Base-by-base conservation (phyloP, 192 early-diverging fungal species). In the Entomortierella beljakovae region DNA sequence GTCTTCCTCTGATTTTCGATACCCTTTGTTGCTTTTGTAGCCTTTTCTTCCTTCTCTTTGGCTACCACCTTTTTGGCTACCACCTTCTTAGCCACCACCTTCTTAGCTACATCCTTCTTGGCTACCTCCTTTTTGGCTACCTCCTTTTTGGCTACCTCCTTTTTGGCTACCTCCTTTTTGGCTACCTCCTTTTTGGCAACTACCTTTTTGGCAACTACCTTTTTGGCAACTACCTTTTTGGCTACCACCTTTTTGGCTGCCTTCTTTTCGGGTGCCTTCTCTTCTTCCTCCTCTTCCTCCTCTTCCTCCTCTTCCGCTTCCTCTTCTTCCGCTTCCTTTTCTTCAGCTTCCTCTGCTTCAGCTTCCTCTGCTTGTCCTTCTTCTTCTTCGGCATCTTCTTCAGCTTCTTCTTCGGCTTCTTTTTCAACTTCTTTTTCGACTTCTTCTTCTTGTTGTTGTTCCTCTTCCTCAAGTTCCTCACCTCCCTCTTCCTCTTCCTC, bases 251-350 rank as follows among this genome's bases (percentile, higher is more conserved):
- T 63, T 32, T 67, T 43, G 1, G 43, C 58, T 13, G 34, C 59
- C 33, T 51, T 51, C 42, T 51, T 48, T 23, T 31, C 37, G 50
- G 16, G 40, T 23, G 33, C 67, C 55, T 48, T 65, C 32, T 33
- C 60, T 55, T 2, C 77, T 42, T 32, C 68, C 2, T 60, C 59
- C 7, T 22, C 48, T 6, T 57, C 54, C 18, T 70, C 42, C 28
- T 32, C 29, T 58, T 64, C 51, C 66, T 57, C 49, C 42, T 79
- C 6, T 73, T 71, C 49, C 59, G 61, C 26, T 6, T 34, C 50
- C 60, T 71, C 22, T 25, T 68, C 34, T 66, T 80, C 48, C 68
- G 75, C 10, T 53, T 77, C 64, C 62, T 73, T 51, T 65, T 48
- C 60, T 22, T 34, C 60, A 1, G 29, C 57, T 18, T 53, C 26